Evolutionary conservation across 345 rosid species (phyloP).

Genomic region (Xanthoceras sorbifolium): DNA sequence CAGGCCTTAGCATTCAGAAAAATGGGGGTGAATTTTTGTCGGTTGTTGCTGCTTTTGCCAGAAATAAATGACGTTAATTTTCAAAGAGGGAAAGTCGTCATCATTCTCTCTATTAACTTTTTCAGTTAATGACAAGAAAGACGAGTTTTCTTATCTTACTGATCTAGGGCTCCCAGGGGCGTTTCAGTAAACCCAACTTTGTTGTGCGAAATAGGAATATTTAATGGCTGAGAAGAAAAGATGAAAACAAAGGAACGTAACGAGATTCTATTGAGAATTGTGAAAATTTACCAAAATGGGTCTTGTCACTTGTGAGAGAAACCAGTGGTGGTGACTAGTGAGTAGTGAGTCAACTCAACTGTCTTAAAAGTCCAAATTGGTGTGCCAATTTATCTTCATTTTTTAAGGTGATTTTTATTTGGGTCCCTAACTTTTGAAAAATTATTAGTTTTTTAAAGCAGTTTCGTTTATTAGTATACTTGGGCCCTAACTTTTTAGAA

Average conservation of each 20-base stretch:
- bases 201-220: no score
- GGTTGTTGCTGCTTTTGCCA: slow-evolving; percentile 12
- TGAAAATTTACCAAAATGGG: background rate
- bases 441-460: no score
- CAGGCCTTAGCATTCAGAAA: no score
- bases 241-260: no score
- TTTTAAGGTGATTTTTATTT: no score
- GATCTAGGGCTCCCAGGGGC: slow-evolving; percentile 8
- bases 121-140: slow-evolving; percentile 21
- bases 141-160: slow-evolving; percentile 11
- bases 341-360: slow-evolving; percentile 5
- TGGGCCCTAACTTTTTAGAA: no score
- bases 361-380: slow-evolving; percentile 11
- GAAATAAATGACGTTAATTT: slow-evolving; percentile 5
- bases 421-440: no score
- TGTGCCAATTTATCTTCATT: background rate
- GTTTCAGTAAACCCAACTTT: background rate
- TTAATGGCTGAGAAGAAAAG: background rate
- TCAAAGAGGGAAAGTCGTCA: slow-evolving; percentile 2
- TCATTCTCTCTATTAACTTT: slow-evolving; percentile 3
- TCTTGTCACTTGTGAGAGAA: background rate
- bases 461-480: no score
- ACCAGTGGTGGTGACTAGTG: no score
- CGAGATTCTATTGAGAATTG: no score
- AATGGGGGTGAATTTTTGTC: background rate